Conservation (phyloP, 352 stramenopile genomes). For the Phytophthora pisi region DNA sequence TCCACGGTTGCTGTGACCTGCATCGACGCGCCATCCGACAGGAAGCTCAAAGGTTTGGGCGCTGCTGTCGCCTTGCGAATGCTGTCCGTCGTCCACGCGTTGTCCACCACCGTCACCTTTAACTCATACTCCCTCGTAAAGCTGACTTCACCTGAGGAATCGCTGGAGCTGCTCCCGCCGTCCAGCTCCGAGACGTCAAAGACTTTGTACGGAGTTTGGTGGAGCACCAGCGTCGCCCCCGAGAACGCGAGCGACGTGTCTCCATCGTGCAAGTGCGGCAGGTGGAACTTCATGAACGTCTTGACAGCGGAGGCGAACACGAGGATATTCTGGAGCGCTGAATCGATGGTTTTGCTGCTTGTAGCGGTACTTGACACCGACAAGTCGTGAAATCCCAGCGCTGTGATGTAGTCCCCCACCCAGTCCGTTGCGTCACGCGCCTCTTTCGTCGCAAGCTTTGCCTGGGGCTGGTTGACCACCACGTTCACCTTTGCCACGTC, state of each 20-base stretch:
- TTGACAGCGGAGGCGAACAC: conserved; percentile 49
- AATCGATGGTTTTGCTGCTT: conserved; percentile 10
- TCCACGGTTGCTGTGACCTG: conserved; percentile 48
- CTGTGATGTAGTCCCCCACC: conserved; percentile 57
- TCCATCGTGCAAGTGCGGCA: conserved; percentile 55
- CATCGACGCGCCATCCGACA: conserved; percentile 29
- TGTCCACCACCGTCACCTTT: conserved; percentile 56
- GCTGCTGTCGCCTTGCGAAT: conserved; percentile 19
- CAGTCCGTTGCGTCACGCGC: conserved; percentile 48
- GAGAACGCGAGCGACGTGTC: conserved; percentile 47
- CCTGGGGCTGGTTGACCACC: conserved; percentile 43
- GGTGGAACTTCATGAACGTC: conserved; percentile 75
- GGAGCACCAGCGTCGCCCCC: conserved; percentile 43
- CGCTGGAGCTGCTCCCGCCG: conserved; percentile 10
- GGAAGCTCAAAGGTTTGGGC: conserved; percentile 34
- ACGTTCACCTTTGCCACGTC: conserved; percentile 55
- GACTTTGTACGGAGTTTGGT: conserved; percentile 74
- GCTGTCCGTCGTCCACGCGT: conserved; percentile 45
- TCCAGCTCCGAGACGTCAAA: conserved; percentile 50
- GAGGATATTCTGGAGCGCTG: conserved; percentile 47
- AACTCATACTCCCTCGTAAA: conserved; percentile 58
- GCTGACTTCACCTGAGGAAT: conserved; percentile 8
- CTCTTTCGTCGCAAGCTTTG: conserved; percentile 45
- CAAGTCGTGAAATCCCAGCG: conserved; percentile 64
- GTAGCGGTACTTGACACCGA: conserved; percentile 34